Evolutionary conservation across 2,329 filamentous ascomycete species (phyloP), one percentile per base, ranked within the genome.

Genomic region (Monosporascus ibericus): DNA sequence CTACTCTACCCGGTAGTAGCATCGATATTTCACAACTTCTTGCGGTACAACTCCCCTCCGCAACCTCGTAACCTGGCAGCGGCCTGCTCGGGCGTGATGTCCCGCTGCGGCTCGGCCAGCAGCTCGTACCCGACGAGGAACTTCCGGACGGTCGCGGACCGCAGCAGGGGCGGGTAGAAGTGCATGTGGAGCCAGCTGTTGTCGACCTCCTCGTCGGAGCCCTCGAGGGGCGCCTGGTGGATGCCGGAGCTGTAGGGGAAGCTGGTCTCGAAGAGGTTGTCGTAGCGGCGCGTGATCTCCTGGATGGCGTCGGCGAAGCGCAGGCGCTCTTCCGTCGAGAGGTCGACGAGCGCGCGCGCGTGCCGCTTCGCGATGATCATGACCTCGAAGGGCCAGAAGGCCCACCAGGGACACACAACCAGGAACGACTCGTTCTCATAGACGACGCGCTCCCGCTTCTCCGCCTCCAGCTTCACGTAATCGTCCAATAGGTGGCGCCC

Each of bases 221-320:
- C 91, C 25, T 87, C 82, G 6, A 99, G 78, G 3, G 94, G 94
- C 18, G 94, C 92, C 75, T 99, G 94, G 69, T 99, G 94, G 52
- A 99, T 85, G 42, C 94, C 94, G 68, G 96, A 97, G 70, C 88
- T 96, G 72, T 99, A 99, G 0, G 94, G 94, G 65, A 99, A 99
- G 64, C 84, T 90, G 37, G 92, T 96, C 75, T 97, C 90, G 61
- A 99, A 99, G 42, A 99, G 74, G 68, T 99, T 99, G 70, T 99
- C 94, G 67, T 97, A 99, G 62, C 92, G 79, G 63, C 90, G 82
- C 15, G 94, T 92, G 38, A 96, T 85, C 70, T 96, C 90, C 38
- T 92, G 85, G 48, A 99, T 85, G 1, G 86, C 84, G 66, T 95
- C 88, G 15, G 94, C 90, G 56, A 97, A 82, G 48, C 85, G 77